Base-by-base conservation (phyloP, 2,329 filamentous ascomycete genomes). In the Colletotrichum abscissum region DNA sequence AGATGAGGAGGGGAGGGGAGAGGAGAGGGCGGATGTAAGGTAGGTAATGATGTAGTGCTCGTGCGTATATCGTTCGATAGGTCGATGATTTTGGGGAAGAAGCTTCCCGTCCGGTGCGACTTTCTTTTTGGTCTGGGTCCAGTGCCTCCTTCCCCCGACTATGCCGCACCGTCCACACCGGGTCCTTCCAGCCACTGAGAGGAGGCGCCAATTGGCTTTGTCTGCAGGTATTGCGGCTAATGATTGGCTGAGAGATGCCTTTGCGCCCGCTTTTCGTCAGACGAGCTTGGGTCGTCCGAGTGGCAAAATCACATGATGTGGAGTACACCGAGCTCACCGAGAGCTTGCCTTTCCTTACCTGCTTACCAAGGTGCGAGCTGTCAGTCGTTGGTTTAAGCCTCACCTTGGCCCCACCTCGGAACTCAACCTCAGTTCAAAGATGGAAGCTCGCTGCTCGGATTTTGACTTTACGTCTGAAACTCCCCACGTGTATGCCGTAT, bases 41-140 rank as follows among this genome's bases (percentile, higher is more conserved):
- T 52, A 35, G 42, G 62, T 52, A 63, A 73, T 73, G 71, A 73
- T 73, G 71, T 66, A 71, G 62, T 59, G 71, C 67, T 67, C 56
- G 71, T 73, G 71, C 71, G 71, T 57, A 19, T 58, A 63, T 73
- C 67, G 71, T 71, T 71, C 59, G 71, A 73, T 66, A 73, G 67
- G 62, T 73, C 62, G 71, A 71, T 56, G 71, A 73, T 71, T 66
- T 73, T 71, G 71, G 71, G 67, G 62, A 35, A 71, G 62, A 71
- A 65, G 68, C 68, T 67, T 66, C 63, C 63, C 38, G 52, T 66
- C 63, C 55, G 26, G 56, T 70, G 67, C 60, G 60, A 55, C 67
- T 63, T 64, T 71, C 56, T 71, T 73, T 73, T 71, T 52, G 42
- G 68, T 38, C 35, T 65, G 52, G 59, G 52, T 24, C 54, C 30